A percentile compares a stretch with the other conserved stretches of the same genome.
Conservation (phyloP, 2,329 filamentous ascomycete genomes). For the Madurella mycetomatis region DNA sequence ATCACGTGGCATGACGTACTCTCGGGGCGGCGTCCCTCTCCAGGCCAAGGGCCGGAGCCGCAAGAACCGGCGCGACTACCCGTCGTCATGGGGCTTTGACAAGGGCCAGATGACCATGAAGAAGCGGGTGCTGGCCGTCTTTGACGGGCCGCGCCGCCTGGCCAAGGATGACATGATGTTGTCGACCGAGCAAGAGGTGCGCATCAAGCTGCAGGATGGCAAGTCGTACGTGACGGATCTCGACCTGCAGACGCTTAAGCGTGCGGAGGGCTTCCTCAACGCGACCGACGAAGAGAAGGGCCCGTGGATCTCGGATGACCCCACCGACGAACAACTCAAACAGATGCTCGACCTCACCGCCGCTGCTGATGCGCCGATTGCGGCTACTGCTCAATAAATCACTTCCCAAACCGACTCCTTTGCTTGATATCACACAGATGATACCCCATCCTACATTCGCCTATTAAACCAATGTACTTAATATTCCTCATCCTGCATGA, state of each 20-base stretch:
- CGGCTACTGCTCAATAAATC: constrained; percentile 13
- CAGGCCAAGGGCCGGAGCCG: constrained; percentile 59
- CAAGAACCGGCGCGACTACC: constrained; percentile 92
- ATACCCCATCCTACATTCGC: not conserved
- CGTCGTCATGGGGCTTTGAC: constrained; percentile 87
- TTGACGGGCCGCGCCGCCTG: constrained; percentile 79
- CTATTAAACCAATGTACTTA: not conserved
- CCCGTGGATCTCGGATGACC: constrained; percentile 72
- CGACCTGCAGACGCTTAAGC: constrained; percentile 82
- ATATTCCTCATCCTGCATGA: not conserved
- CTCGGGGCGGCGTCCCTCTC: constrained; percentile 64
- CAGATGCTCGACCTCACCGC: constrained; percentile 53
- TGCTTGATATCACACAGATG: not conserved
- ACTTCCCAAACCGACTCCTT: not conserved
- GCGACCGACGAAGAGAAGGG: constrained; percentile 86
- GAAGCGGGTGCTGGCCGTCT: constrained; percentile 91
- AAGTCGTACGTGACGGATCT: constrained; percentile 86
- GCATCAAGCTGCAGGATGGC: constrained; percentile 70
- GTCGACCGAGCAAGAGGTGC: constrained; percentile 88
- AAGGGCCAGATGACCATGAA: constrained; percentile 96
- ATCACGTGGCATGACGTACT: constrained; percentile 71
- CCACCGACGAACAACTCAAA: constrained; percentile 56
- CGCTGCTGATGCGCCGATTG: constrained; percentile 22
- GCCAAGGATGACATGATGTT: constrained; percentile 99
- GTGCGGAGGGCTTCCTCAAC: constrained; percentile 77